These are phyloP conservation scores for Cladophialophora yegresii DNA, from an alignment of 2,329 filamentous ascomycete genomes.

Conservation along the genomic window DNA sequence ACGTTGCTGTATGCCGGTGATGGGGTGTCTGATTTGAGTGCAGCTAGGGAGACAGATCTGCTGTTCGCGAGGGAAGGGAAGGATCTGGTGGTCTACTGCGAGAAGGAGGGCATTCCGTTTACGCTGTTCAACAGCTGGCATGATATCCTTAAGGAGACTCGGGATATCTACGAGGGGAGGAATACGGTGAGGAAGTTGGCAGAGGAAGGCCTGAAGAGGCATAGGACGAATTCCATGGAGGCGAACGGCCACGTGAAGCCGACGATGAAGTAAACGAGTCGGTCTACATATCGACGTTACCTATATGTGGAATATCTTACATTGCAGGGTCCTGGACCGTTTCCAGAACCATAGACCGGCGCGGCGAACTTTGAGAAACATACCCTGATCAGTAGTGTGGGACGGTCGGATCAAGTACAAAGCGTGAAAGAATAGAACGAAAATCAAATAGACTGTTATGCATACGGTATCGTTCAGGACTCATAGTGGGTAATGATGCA, in stretches of 20 bases:
- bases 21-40: conserved; percentile 88
- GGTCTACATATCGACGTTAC: too few relatives aligned
- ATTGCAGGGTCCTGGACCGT: neutral
- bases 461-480: neutral
- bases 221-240: conserved; percentile 35
- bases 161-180: conserved; percentile 74
- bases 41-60: conserved; percentile 87
- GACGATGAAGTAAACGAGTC: conserved; percentile 20
- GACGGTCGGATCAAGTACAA: neutral
- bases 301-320: neutral
- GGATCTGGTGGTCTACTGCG: conserved; percentile 84
- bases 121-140: conserved; percentile 84
- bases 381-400: neutral
- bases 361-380: neutral
- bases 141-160: conserved; percentile 72
- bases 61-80: conserved; percentile 91
- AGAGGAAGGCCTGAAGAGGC: conserved; percentile 38
- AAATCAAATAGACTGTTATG: neutral
- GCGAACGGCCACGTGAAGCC: conserved; percentile 20
- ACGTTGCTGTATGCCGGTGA: conserved; percentile 93
- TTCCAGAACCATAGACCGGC: neutral
- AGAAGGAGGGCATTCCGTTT: conserved; percentile 80
- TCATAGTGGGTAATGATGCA: neutral
- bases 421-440: neutral
- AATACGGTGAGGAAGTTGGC: conserved; percentile 71